Percentiles rank a stretch among this genome's conserved stretches.
Evolutionary conservation across 192 early-diverging fungal species (phyloP).

Genomic region (Coemansia umbellata): DNA sequence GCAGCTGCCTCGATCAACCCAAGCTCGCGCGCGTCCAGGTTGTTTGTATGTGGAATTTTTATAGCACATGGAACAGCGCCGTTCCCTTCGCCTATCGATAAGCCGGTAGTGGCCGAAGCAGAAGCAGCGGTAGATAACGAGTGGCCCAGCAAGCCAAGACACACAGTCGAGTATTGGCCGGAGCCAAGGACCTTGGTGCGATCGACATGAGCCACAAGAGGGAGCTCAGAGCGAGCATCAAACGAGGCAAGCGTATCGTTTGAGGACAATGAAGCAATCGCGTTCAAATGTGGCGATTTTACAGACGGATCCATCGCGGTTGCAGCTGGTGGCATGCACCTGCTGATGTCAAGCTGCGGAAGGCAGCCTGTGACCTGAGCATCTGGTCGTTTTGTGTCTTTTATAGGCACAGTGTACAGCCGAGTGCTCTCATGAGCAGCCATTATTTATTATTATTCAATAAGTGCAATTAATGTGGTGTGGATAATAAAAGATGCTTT

Average conservation of each 20-base stretch:
- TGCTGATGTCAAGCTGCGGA: slow-evolving; percentile 34
- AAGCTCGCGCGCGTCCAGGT: slow-evolving; percentile 47
- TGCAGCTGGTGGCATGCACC: slow-evolving; percentile 29
- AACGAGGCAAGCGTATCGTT: slow-evolving; percentile 19
- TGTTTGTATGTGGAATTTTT: slow-evolving; percentile 41
- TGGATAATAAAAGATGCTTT: too few relatives aligned
- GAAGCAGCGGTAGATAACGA: neutral
- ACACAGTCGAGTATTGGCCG: slow-evolving; percentile 49
- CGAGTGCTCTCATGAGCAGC: slow-evolving; percentile 19
- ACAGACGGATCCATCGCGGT: neutral
- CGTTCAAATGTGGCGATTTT: neutral
- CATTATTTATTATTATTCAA: too few relatives aligned
- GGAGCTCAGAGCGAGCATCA: neutral
- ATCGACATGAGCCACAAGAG: slow-evolving; percentile 18
- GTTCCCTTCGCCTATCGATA: too few relatives aligned
- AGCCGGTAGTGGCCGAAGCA: neutral
- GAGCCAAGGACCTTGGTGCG: slow-evolving; percentile 33
- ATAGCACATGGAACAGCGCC: slow-evolving; percentile 16
- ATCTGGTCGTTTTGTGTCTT: slow-evolving; percentile 9
- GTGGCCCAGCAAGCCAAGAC: slow-evolving; percentile 18
- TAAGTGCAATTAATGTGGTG: too few relatives aligned
- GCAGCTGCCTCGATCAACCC: slow-evolving; percentile 45
- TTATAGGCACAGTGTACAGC: slow-evolving; percentile 25
- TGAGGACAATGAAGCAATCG: slow-evolving; percentile 11
- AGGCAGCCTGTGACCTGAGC: slow-evolving; percentile 9